phyloP scores from a whole-genome alignment of 2,329 filamentous ascomycete species.

The Volutella citrinella region DNA sequence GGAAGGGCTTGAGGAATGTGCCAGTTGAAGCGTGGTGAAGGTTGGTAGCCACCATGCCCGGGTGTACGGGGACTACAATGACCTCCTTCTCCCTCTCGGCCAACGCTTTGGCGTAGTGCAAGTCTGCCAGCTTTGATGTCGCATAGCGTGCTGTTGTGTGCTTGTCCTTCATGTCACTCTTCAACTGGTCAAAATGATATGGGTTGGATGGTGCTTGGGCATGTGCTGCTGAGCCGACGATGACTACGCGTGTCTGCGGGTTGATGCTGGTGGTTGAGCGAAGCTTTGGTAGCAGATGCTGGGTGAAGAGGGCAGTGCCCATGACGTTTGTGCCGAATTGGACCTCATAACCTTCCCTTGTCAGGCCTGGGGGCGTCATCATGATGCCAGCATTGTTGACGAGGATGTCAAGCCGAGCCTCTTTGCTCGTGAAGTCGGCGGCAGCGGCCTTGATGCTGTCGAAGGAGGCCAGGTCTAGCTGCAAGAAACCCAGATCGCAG shows the following conservation, averaged over 20 bases:
- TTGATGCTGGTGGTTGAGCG: background rate
- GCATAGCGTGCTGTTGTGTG: constrained; percentile 1
- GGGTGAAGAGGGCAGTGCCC: constrained; percentile 10
- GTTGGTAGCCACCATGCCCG: constrained; percentile 7
- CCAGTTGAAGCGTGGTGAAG: constrained; percentile 3
- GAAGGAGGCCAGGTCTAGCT: constrained; percentile 7
- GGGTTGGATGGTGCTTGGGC: background rate
- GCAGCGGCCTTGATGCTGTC: constrained; percentile 4
- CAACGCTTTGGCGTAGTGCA: background rate
- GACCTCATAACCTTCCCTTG: constrained; percentile 13
- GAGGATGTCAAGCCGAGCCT: constrained; percentile 12
- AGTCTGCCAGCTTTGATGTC: background rate
- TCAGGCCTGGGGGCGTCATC: constrained; percentile 10
- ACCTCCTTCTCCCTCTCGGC: background rate
- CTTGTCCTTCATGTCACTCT: background rate
- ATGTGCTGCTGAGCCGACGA: background rate
- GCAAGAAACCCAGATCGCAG: background rate
- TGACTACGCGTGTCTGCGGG: constrained; percentile 1
- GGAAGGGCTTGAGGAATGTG: constrained; percentile 3
- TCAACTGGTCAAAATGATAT: constrained; percentile 1
- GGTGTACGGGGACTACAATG: constrained; percentile 2
- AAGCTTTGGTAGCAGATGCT: constrained; percentile 19
- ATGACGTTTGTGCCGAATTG: constrained; percentile 16
- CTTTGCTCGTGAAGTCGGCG: background rate
- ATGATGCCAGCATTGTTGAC: no score